These are phyloP conservation scores for Calendula officinalis DNA, from an alignment of 129 eudicot species.

Conservation along the genomic window DNA sequence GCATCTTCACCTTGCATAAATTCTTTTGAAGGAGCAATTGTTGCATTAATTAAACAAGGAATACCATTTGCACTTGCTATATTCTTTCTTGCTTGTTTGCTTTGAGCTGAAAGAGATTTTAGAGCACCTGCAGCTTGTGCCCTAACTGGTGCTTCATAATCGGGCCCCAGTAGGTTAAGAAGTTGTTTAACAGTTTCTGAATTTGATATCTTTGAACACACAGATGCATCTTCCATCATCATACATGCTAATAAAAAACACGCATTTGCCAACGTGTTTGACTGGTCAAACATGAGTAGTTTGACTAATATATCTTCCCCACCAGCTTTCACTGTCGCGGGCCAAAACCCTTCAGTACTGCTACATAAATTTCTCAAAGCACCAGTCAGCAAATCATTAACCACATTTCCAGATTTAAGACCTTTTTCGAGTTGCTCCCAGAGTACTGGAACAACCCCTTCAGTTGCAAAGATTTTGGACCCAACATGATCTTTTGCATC, in stretches of 20 bases:
- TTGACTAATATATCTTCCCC: slow-evolving; percentile 87
- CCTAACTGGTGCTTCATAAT: slow-evolving; percentile 87
- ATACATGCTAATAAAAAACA: slow-evolving; percentile 87
- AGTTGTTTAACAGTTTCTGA: slow-evolving; percentile 80
- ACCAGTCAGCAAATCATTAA: slow-evolving; percentile 86
- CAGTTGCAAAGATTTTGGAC: slow-evolving; percentile 93
- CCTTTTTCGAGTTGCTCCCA: slow-evolving; percentile 91
- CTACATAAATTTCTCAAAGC: slow-evolving; percentile 78
- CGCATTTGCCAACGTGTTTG: slow-evolving; percentile 86
- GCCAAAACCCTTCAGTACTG: slow-evolving; percentile 96
- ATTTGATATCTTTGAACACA: slow-evolving; percentile 71
- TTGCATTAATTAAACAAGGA: slow-evolving; percentile 93
- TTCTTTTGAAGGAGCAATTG: slow-evolving; percentile 99
- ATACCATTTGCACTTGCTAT: slow-evolving; percentile 83
- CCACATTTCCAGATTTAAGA: slow-evolving; percentile 68
- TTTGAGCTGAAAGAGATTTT: slow-evolving; percentile 95
- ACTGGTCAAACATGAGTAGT: slow-evolving; percentile 65
- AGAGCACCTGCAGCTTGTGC: slow-evolving; percentile 97
- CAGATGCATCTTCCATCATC: slow-evolving; percentile 96
- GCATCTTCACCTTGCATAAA: slow-evolving; percentile 99
- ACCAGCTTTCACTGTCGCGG: slow-evolving; percentile 78
- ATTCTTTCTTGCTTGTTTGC: slow-evolving; percentile 85
- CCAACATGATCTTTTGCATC: slow-evolving; percentile 95
- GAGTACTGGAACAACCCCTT: slow-evolving; percentile 97
- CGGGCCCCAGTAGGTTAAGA: slow-evolving; percentile 78